Percentiles rank a stretch among this genome's conserved stretches.
phyloP scores from a whole-genome alignment of 2,329 filamentous ascomycete species.

The Tolypocladium nubicola region DNA sequence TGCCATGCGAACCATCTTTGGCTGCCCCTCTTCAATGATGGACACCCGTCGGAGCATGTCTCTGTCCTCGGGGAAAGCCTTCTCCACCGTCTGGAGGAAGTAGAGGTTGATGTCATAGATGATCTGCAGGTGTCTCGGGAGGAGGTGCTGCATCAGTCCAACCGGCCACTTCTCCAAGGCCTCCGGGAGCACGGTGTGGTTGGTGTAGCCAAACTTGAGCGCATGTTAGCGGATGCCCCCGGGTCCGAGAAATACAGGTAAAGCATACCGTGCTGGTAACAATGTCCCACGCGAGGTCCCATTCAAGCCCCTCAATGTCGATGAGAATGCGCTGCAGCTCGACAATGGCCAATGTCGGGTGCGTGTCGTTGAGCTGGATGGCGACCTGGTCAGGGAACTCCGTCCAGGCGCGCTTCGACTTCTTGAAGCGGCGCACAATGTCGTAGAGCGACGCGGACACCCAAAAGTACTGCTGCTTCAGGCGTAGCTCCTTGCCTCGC shows the following conservation, averaged over 20 bases:
- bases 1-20: conserved; percentile 98
- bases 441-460: conserved; percentile 93
- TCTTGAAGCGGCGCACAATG: conserved; percentile 97
- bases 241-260: not conserved
- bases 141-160: conserved; percentile 78
- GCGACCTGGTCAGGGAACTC: conserved; percentile 93
- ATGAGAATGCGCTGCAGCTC: conserved; percentile 89
- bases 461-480: conserved; percentile 99
- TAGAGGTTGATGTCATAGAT: conserved; percentile 97
- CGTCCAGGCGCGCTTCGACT: conserved; percentile 80
- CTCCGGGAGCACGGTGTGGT: conserved; percentile 95
- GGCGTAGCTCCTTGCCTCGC: conserved; percentile 85
- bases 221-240: conserved; percentile 1
- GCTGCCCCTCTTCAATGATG: conserved; percentile 92
- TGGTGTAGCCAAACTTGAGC: conserved; percentile 82
- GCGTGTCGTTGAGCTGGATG: conserved; percentile 96
- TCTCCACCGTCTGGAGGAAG: conserved; percentile 87
- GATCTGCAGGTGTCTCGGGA: conserved; percentile 90
- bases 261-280: conserved; percentile 52
- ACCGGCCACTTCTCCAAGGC: conserved; percentile 98
- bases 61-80: conserved; percentile 77
- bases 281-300: conserved; percentile 85
- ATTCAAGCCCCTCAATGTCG: conserved; percentile 82
- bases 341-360: conserved; percentile 91
- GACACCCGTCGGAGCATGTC: conserved; percentile 83